Evolutionary conservation across 768 basidiomycete species (phyloP), one percentile per base, ranked within the genome.

Genomic region (Harrya chromipes): DNA sequence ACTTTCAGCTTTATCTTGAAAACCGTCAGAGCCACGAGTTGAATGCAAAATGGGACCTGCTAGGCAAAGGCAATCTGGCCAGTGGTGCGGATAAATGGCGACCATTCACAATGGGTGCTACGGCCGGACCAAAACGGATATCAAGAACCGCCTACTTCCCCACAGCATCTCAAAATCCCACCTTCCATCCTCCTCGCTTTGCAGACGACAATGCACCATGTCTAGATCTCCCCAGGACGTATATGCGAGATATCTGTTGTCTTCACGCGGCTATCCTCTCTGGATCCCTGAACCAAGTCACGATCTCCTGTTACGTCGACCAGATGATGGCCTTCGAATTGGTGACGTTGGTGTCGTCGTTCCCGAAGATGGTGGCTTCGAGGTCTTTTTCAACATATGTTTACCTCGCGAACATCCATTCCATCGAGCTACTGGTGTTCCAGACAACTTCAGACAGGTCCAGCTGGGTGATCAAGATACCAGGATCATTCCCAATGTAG

Each of bases 271-370:
- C 0, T 66, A 65, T 43, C 70, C 69, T 7, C 54, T 71, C 2
- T 71, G 65, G 66, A 58, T 55, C n/a, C 70, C 71, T 0, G 61
- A 66, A 9, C 65, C 67, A 0, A 56, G 60, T 40, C 40, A 46
- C 10, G 31, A 47, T 6, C 43, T 69, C 5, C 57, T 66, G 13
- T 23, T 49, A 0, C 57, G 62, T 26, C 57, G 57, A 26, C 45
- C 21, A 4, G 49, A 57, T 5, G 49, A 57, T 5, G 71, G 70
- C 2, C 58, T 68, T 23, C 59, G 46, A 21, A 68, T 72, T 17
- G 72, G 72, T 4, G 71, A 74, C 42, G 65, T 73, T 7, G 69
- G 69, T 4, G 57, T 70, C n/a, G 45, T 73, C 14, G 60, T 49
- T 0, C 56, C 63, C 1, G 59, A 59, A 2, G 52, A 60, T 37